Evolutionary conservation across 2,329 filamentous ascomycete species (phyloP).

Genomic region (Colletotrichum higginsianum): DNA sequence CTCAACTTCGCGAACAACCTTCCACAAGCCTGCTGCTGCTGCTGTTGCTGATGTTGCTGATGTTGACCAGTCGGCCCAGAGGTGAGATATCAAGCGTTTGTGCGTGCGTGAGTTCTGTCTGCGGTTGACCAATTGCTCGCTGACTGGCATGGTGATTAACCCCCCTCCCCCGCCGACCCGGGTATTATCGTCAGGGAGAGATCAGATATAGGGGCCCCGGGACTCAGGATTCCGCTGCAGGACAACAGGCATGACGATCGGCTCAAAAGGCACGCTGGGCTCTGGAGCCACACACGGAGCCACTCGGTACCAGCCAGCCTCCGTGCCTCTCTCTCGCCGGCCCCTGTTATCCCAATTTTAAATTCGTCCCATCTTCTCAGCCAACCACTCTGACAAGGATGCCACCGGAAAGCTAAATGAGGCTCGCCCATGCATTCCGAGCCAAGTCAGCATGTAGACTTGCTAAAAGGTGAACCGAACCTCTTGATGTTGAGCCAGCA

Average conservation of each 20-base stretch:
- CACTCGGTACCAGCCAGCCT: constrained; percentile 33
- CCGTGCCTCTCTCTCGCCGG: neutral
- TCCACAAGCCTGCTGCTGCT: neutral
- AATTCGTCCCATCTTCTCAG: constrained; percentile 42
- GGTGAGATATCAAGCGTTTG: neutral
- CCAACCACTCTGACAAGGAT: constrained; percentile 37
- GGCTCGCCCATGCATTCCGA: constrained; percentile 29
- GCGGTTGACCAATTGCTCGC: neutral
- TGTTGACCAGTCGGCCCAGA: neutral
- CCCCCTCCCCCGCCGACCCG: neutral
- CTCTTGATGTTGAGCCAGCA: no score
- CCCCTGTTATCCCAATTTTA: constrained; percentile 36
- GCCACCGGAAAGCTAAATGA: constrained; percentile 11
- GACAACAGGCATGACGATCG: constrained; percentile 42
- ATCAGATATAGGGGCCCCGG: constrained; percentile 42
- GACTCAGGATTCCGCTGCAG: constrained; percentile 40
- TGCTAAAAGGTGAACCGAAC: no score
- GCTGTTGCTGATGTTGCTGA: neutral
- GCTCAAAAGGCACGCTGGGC: constrained; percentile 31
- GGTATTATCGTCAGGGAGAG: constrained; percentile 35
- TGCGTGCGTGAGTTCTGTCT: neutral
- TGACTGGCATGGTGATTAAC: neutral
- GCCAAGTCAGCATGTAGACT: constrained; percentile 11
- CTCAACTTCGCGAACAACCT: no score
- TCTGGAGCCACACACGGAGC: constrained; percentile 25